phyloP scores from a whole-genome alignment of 2,329 filamentous ascomycete species.

The Juglanconis oblonga region DNA sequence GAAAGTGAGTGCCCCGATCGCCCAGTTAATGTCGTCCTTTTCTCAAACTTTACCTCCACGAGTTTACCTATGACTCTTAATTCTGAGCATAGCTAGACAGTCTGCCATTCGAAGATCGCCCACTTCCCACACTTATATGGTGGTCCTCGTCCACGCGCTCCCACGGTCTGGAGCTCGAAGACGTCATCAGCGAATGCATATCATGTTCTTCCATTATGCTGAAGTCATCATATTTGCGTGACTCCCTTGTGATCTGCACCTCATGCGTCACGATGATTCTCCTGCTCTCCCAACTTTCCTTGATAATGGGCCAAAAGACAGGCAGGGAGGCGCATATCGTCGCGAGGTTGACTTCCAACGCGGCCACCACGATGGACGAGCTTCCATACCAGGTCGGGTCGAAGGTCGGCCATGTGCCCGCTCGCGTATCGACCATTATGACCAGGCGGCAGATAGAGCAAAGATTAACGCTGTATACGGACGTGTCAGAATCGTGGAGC shows the following conservation, averaged over 20 bases:
- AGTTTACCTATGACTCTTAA: too few relatives aligned
- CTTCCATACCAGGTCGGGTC: constrained; percentile 36
- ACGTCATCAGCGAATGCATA: not conserved
- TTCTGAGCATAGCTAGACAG: too few relatives aligned
- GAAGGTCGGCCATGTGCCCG: constrained; percentile 30
- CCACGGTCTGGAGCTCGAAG: not conserved
- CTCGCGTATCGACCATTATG: constrained; percentile 26
- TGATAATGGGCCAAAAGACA: constrained; percentile 21
- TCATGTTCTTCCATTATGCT: not conserved
- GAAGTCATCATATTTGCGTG: not conserved
- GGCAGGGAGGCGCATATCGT: constrained; percentile 12
- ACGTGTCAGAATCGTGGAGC: too few relatives aligned
- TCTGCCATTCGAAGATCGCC: too few relatives aligned
- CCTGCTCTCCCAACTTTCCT: constrained; percentile 13
- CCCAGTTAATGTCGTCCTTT: too few relatives aligned
- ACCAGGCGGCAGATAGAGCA: constrained; percentile 31
- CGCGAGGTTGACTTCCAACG: constrained; percentile 29
- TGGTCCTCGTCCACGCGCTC: not conserved
- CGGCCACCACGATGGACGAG: constrained; percentile 30
- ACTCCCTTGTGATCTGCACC: constrained; percentile 26
- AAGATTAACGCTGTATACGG: constrained; percentile 25
- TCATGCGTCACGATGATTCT: constrained; percentile 35
- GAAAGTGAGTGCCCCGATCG: too few relatives aligned
- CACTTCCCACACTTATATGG: not conserved
- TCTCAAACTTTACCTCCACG: too few relatives aligned